A percentile compares a stretch with the other conserved stretches of the same genome.
phyloP scores from a whole-genome alignment of 768 basidiomycete species.

The Calocybe gangraenosa region DNA sequence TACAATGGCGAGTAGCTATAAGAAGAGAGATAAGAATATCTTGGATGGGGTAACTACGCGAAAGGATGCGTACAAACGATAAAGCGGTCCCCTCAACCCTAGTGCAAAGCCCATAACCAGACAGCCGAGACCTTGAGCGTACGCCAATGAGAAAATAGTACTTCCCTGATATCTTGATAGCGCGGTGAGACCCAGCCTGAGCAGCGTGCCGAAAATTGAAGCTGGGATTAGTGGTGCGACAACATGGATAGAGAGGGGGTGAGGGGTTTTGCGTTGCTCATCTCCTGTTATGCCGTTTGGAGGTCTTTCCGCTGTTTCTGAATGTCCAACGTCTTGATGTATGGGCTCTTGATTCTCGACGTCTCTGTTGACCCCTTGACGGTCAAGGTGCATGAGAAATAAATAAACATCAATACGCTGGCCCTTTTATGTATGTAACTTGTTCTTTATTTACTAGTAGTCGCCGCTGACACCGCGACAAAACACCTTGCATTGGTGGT shows the following conservation, averaged over 20 bases:
- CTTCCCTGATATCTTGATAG: slow-evolving; percentile 70
- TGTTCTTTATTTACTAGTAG: too few relatives aligned
- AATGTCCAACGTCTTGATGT: slow-evolving; percentile 16
- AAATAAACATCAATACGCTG: too few relatives aligned
- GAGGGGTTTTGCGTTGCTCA: slow-evolving; percentile 30
- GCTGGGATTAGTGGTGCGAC: slow-evolving; percentile 72
- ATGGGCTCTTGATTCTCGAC: slow-evolving; percentile 8
- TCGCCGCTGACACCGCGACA: too few relatives aligned
- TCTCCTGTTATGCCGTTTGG: slow-evolving; percentile 26
- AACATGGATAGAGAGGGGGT: slow-evolving; percentile 59
- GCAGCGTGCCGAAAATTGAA: slow-evolving; percentile 82
- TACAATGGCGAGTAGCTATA: slow-evolving; percentile 91
- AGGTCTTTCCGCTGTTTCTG: slow-evolving; percentile 33
- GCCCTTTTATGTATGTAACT: too few relatives aligned
- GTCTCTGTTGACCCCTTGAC: not conserved
- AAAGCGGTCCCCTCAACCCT: slow-evolving; percentile 67
- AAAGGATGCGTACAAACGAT: slow-evolving; percentile 56
- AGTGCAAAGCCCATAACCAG: slow-evolving; percentile 84
- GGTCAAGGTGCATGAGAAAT: too few relatives aligned
- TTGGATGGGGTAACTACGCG: not conserved
- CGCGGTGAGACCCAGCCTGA: slow-evolving; percentile 73
- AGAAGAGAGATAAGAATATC: slow-evolving; percentile 6
- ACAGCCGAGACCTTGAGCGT: slow-evolving; percentile 86
- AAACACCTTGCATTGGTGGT: too few relatives aligned
- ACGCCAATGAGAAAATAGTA: slow-evolving; percentile 78